Evolutionary conservation across 805 yeast genomes (phyloP).

Genomic region (Pichia gijzeniarum): DNA sequence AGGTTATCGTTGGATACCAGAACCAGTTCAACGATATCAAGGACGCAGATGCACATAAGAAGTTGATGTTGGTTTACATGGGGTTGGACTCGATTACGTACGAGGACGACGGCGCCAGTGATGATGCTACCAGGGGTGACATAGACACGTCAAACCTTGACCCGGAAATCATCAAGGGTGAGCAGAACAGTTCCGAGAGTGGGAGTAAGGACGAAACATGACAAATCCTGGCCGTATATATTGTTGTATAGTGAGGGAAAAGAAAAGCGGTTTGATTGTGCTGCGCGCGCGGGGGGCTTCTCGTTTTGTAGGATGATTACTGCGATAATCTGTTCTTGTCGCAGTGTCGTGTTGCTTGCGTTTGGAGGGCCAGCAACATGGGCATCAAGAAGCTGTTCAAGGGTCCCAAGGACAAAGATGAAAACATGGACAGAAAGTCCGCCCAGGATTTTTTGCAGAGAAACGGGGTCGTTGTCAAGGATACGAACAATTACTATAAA

Average conservation of each 20-base stretch:
- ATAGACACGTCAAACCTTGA: background rate
- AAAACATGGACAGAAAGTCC: conserved; percentile 31
- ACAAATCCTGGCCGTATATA: background rate
- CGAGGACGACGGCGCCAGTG: conserved; percentile 22
- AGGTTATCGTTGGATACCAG: conserved; percentile 22
- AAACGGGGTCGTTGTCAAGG: conserved; percentile 35
- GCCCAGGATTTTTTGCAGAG: conserved; percentile 36
- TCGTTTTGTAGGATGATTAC: no score
- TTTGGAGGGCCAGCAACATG: no score
- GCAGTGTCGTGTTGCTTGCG: no score
- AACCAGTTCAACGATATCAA: conserved; percentile 25
- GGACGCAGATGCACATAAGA: conserved; percentile 29
- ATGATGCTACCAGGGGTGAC: background rate
- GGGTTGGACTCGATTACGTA: conserved; percentile 32
- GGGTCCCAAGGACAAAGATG: conserved; percentile 37
- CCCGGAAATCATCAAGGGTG: no score
- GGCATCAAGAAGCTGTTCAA: conserved; percentile 45
- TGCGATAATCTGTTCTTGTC: no score
- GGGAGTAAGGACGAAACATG: no score
- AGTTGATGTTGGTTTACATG: conserved; percentile 32
- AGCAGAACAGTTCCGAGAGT: no score
- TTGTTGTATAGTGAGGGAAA: no score
- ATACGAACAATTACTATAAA: conserved; percentile 21
- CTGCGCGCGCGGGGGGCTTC: no score
- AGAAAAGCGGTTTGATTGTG: no score